Evolutionary conservation across 768 basidiomycete genomes (phyloP).

Genomic region (Chalciporus chontae): DNA sequence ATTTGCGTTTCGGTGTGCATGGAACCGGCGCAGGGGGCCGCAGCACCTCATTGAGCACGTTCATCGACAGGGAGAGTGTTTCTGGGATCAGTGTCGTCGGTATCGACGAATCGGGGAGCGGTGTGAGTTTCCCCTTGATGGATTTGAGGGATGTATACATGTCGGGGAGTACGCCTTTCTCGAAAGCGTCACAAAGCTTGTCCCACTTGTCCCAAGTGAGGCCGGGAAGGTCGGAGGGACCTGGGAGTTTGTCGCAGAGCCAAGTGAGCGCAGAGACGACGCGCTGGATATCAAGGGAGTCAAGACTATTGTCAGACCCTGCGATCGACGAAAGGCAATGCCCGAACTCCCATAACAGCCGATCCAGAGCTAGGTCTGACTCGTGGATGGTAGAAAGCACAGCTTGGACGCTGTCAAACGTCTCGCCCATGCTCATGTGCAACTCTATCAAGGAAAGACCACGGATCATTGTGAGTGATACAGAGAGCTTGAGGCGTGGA

Average conservation of each 20-base stretch:
- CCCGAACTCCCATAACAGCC: conserved; percentile 36
- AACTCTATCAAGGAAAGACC: conserved; percentile 24
- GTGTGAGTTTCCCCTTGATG: conserved; percentile 32
- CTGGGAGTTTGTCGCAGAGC: conserved; percentile 44
- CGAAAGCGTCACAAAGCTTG: conserved; percentile 41
- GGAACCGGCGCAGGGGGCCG: conserved; percentile 38
- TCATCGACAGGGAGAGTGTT: conserved; percentile 42
- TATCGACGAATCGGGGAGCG: conserved; percentile 21
- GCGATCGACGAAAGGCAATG: conserved; percentile 32
- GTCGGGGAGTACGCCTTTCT: conserved; percentile 25
- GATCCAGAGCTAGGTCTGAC: conserved; percentile 22
- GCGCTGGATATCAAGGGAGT: conserved; percentile 33
- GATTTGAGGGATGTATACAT: conserved; percentile 30
- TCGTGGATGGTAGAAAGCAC: conserved; percentile 26
- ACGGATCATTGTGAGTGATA: conserved; percentile 33
- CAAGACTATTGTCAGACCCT: conserved; percentile 20
- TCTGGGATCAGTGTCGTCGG: conserved; percentile 35
- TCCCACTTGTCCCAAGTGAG: conserved; percentile 46
- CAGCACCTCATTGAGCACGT: conserved; percentile 48
- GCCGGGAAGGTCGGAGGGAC: conserved; percentile 46
- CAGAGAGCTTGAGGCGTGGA: conserved; percentile 31
- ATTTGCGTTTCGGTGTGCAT: conserved; percentile 50
- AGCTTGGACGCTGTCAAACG: conserved; percentile 23
- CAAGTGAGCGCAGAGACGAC: conserved; percentile 53
- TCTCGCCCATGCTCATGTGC: conserved; percentile 16